Base-by-base conservation (phyloP, 805 yeast species). In the Spathaspora hagerdaliae region DNA sequence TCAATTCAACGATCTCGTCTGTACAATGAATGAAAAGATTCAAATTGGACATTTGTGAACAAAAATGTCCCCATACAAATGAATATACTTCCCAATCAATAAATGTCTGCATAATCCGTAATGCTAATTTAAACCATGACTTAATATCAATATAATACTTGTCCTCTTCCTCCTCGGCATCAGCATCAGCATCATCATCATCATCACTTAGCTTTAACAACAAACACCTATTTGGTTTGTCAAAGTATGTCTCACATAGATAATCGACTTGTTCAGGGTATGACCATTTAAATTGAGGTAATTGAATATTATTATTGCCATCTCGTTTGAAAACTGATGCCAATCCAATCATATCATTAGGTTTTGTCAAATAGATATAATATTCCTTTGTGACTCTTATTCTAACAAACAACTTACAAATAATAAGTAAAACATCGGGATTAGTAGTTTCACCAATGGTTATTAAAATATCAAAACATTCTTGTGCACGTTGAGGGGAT, bases 1-100 rank as follows among this genome's bases (percentile, higher is more conserved):
- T 69, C 15, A 81, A 61, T 14, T 64, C 57, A 35, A 65, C 52
- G 10, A 79, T 69, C 26, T 69, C 71, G 5, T 61, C 61, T 4
- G 48, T 45, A n/a, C 57, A 60, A 3, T 67, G 61, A 31, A 65
- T 60, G 51, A 84, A 84, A 7, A 87, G 63, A 11, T 62, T 63
- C 50, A 81, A 58, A 52, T 81, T 83, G 9, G 86, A 70, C 29
- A 87, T 56, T 55, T 87, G 95, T 0, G 87, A 78, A 54, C 89
- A 82, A 44, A 86, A 71, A 59, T 85, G 88, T 0, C 85, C 79
- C 71, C 83, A 68, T 1, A 81, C 61, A 54, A 71, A 84, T 0
- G 90, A 80, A 59, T 82, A 87, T 0, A 80, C 58, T 50, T 85
- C 92, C 94, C 92, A 87, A 48, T 77, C 75, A 13, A 77, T 69